Evolutionary conservation across 805 yeast genomes (phyloP), one percentile per base, ranked within the genome.

Genomic region (Kuraishia floccosa): DNA sequence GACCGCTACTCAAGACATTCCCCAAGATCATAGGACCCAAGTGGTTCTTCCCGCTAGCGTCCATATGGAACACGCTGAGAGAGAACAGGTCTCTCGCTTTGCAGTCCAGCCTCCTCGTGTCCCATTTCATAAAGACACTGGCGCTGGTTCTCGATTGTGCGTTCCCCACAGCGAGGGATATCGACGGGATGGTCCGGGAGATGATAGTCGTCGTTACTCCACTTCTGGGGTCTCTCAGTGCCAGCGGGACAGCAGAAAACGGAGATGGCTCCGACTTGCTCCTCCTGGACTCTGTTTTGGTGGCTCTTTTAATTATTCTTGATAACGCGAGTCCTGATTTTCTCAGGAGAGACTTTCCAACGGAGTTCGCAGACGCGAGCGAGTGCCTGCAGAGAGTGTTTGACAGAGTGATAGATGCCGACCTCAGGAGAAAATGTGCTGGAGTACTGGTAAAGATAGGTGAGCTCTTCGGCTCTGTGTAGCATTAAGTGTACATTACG

Each of bases 91-190:
- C 26, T 9, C 19, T 22, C 23, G 70, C 63, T 6, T 60, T 65
- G 25, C 54, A 56, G 25, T 65, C 80, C 1, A 61, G 68, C 1
- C 41, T 77, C 2, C 49, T 79, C 14, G 57, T 60, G 22, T 61
- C 72, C 0, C 87, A 80, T 44, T 78, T 63, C 47, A 40, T 80
- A 28, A 65, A 69, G 32, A 74, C 83, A 0, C 43, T 80, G 32
- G 61, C 72, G 0, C 43, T 79, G n/a, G 41, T 80, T 3, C 46
- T 76, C 14, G 72, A 70, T 32, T 56, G 73, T 30, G 72, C 80
- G 0, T 66, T 70, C 36, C 85, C 84, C 1, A 54, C 72, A 2
- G 53, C 71, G 1, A 39, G 53, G 1, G 65, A 69, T 27, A 44
- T 73, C 16, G 46, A 54, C 1, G 81, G 70, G 23, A 76, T 81